phyloP scores from a whole-genome alignment of 805 yeast species.

The Cyberlindnera veronae region DNA sequence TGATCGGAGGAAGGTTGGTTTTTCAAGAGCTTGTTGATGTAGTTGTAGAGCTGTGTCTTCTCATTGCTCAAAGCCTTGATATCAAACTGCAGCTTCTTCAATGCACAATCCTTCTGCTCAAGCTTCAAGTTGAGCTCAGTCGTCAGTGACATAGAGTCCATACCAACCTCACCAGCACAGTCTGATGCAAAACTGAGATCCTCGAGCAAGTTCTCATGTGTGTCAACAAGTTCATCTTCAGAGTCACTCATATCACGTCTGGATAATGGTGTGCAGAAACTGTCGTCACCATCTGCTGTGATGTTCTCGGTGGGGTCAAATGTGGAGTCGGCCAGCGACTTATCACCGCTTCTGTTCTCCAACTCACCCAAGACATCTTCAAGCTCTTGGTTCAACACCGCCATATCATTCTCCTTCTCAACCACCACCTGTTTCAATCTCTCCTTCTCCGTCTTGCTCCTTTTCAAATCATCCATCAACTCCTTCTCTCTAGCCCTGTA shows the following conservation, averaged over 20 bases:
- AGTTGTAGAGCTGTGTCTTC: slow-evolving; percentile 23
- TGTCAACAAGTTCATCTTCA: slow-evolving; percentile 5
- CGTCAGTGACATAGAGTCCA: slow-evolving; percentile 7
- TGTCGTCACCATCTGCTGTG: not conserved
- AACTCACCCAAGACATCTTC: slow-evolving; percentile 15
- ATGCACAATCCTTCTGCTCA: slow-evolving; percentile 10
- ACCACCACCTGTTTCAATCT: not conserved
- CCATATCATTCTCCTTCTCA: slow-evolving; percentile 17
- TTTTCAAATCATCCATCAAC: slow-evolving; percentile 3
- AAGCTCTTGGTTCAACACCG: slow-evolving; percentile 18
- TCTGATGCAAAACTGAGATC: too few species aligned
- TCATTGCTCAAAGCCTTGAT: slow-evolving; percentile 23
- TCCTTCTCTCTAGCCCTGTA: slow-evolving; percentile 19
- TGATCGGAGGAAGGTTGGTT: slow-evolving; percentile 19
- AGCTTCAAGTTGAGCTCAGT: slow-evolving; percentile 11
- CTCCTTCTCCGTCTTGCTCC: not conserved
- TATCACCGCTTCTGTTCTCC: slow-evolving; percentile 4
- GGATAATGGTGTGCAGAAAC: not conserved
- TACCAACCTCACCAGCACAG: not conserved
- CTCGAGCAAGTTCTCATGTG: slow-evolving; percentile 1
- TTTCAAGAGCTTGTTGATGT: slow-evolving; percentile 23
- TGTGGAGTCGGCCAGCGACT: not conserved
- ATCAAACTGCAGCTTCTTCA: slow-evolving; percentile 19
- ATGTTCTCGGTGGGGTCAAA: not conserved
- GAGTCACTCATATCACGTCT: too few species aligned